Conservation (phyloP, 139 green algal species). For the Parachlorella kessleri region DNA sequence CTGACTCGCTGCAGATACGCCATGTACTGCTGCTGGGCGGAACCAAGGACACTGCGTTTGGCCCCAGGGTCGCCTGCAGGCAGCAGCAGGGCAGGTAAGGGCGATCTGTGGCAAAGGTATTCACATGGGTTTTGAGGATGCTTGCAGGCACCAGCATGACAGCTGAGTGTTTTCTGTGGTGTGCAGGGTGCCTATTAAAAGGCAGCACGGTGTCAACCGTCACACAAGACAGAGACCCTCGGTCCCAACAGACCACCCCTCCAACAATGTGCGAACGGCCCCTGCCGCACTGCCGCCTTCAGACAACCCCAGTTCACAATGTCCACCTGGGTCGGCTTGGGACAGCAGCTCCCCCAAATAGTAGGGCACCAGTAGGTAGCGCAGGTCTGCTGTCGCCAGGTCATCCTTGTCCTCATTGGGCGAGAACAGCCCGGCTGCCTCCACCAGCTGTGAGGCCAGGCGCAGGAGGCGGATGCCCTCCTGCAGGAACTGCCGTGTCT, state of each 20-base stretch:
- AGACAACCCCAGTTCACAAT: neutral
- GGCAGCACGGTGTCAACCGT: too few relatives aligned
- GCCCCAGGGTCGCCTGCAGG: neutral
- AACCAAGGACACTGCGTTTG: neutral
- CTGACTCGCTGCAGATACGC: slow-evolving; percentile 31
- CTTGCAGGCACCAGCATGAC: too few relatives aligned
- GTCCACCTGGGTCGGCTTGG: slow-evolving; percentile 6
- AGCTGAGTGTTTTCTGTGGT: too few relatives aligned
- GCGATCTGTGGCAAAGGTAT: too few relatives aligned
- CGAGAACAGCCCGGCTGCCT: slow-evolving; percentile 66
- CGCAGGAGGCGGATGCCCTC: neutral
- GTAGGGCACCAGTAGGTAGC: slow-evolving; percentile 66
- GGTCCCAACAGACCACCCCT: too few relatives aligned
- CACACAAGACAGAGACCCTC: too few relatives aligned
- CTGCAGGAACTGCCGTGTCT: neutral
- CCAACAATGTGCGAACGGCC: too few relatives aligned
- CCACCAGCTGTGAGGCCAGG: slow-evolving; percentile 6
- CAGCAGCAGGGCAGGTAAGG: too few relatives aligned
- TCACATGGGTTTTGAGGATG: too few relatives aligned
- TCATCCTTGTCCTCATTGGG: slow-evolving; percentile 78
- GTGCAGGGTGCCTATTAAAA: too few relatives aligned
- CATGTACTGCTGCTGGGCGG: slow-evolving; percentile 4
- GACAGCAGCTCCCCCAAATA: slow-evolving; percentile 36
- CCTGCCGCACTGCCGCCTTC: too few relatives aligned
- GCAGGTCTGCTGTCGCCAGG: slow-evolving; percentile 59